Evolutionary conservation across 495 filamentous ascomycete species (phyloP), one percentile per base, ranked within the genome.

Genomic region (Penicillium malachiteum): DNA sequence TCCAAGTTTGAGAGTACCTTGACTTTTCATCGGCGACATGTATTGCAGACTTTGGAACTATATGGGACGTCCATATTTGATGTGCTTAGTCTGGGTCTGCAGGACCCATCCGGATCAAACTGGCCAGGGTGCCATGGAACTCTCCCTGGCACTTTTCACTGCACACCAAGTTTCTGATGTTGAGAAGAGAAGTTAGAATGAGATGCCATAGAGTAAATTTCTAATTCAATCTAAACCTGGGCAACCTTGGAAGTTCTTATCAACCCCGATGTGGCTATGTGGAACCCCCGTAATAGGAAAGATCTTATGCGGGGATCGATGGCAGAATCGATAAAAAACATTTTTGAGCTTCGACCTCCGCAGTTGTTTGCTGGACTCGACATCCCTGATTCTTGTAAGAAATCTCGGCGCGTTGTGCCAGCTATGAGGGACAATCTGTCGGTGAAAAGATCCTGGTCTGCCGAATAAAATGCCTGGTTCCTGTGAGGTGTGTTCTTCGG

Each of bases 401-500:
- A 49, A 37, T 16, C 26, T 48, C n/a, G 33, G 14, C 17, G 18
- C 47, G 26, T 34, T 31, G 31, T n/a, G 18, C n/a, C 46, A 52
- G 56, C 12, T 47, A 57, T 59, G 56, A 57, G 16, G 56, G 43
- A 37, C 38, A 35, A 50, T 32, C 26, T 44, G 13, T 49, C 30
- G 45, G 7, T 44, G 16, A 16, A 35, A 48, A 37, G 35, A 17
- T 48, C 39, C 49, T 55, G 42, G 46, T 45, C 14, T 41, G 32
- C 44, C 52, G 45, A 40, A 54, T 18, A 62, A 48, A 51, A 73
- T 73, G 69, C 34, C 73, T 31, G 64, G 57, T 54, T 60, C 58
- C 18, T 89, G 86, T 59, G 78, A 78, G 56, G 80, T 88, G 14
- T 89, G 86, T 69, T 71, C 77, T 48, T 69, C 68, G 47, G 74